Percentiles rank a stretch among this genome's conserved stretches.
These are phyloP conservation scores for Aphanoascus verrucosus DNA, from an alignment of 2,329 filamentous ascomycete species.

Conservation along the genomic window DNA sequence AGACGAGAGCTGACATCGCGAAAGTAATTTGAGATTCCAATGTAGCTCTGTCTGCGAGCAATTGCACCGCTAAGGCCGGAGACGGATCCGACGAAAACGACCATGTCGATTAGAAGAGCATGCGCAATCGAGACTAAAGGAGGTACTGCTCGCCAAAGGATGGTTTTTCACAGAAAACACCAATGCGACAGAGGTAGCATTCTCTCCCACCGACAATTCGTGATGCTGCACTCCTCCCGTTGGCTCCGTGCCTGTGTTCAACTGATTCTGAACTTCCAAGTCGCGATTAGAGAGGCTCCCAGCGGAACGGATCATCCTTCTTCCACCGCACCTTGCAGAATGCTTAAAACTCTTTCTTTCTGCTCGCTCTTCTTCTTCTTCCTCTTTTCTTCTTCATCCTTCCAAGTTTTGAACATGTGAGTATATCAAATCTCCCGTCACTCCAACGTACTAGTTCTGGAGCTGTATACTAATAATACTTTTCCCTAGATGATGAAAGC, in stretches of 20 bases:
- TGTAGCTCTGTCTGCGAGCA: constrained; percentile 27
- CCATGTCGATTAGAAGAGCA: constrained; percentile 17
- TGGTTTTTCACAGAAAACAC: not conserved
- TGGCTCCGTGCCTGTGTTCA: not conserved
- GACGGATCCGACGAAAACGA: constrained; percentile 12
- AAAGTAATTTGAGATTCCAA: constrained; percentile 31
- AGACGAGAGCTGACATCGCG: constrained; percentile 13
- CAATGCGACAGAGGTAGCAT: not conserved
- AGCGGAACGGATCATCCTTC: not conserved
- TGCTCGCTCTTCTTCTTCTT: constrained; percentile 45
- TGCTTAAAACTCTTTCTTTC: not conserved
- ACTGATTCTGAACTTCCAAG: too few relatives aligned
- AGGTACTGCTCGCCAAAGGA: too few relatives aligned
- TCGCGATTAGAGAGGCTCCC: not conserved
- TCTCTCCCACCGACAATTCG: not conserved
- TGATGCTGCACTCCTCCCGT: not conserved
- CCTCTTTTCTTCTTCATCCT: constrained; percentile 74
- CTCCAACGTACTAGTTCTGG: not conserved
- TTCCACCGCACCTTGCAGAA: not conserved
- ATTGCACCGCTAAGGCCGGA: constrained; percentile 12
- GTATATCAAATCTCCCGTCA: constrained; percentile 34
- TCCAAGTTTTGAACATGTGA: constrained; percentile 98
- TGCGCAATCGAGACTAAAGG: not conserved
- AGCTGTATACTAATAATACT: constrained; percentile 18
- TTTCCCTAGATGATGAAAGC: constrained; percentile 91